A percentile compares a stretch with the other conserved stretches of the same genome.
These are phyloP conservation scores for Parasitella parasitica DNA, from an alignment of 371 early-diverging fungal species.

Conservation along the genomic window DNA sequence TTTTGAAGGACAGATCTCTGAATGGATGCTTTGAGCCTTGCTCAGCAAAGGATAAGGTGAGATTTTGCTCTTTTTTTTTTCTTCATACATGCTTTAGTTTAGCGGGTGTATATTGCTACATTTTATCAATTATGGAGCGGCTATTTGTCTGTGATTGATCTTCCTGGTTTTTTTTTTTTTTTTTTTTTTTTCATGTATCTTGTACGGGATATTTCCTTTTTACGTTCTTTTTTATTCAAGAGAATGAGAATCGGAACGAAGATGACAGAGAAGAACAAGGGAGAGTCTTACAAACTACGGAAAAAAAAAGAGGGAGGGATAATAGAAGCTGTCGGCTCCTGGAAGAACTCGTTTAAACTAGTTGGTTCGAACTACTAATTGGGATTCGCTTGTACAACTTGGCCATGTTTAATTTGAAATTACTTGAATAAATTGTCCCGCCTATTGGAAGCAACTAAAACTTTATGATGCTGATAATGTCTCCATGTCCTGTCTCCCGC, in stretches of 20 bases:
- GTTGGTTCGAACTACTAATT: not conserved
- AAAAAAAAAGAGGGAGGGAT: not conserved
- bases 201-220: not conserved
- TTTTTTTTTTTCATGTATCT: not conserved
- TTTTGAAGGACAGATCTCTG: conserved; percentile 33
- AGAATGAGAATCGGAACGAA: not conserved
- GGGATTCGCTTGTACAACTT: not conserved
- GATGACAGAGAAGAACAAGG: not conserved
- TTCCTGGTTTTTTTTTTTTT: too few relatives aligned
- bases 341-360: not conserved
- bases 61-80: conserved; percentile 11
- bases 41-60: conserved; percentile 49
- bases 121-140: not conserved
- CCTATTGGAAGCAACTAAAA: not conserved
- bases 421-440: not conserved
- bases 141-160: not conserved
- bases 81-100: not conserved
- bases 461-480: not conserved
- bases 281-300: not conserved
- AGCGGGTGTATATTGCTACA: not conserved
- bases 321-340: not conserved
- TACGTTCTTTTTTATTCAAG: not conserved
- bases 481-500: not conserved
- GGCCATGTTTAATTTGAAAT: not conserved
- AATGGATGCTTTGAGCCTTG: conserved; percentile 38